Conservation (phyloP, 306 rosid species). For the Prunus campanulata region DNA sequence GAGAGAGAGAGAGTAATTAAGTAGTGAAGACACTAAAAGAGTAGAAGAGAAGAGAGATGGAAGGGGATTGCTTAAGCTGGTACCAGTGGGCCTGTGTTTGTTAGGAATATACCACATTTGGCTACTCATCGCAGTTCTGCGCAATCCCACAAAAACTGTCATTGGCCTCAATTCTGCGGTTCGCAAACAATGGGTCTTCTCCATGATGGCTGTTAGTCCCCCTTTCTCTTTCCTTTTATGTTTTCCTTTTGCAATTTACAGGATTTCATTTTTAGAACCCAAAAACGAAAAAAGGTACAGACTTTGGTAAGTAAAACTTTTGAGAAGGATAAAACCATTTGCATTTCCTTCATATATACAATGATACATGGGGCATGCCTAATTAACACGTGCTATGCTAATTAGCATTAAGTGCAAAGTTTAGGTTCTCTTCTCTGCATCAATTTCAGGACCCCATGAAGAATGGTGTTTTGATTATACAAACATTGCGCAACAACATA, state of each 20-base stretch:
- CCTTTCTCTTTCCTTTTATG: neutral
- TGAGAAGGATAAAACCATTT: neutral
- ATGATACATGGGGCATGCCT: no score
- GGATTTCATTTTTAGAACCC: neutral
- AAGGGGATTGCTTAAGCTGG: slow-evolving; percentile 35
- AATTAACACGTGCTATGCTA: neutral
- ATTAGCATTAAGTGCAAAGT: neutral
- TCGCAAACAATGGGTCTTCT: slow-evolving; percentile 73
- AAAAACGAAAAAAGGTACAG: no score
- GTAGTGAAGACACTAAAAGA: neutral
- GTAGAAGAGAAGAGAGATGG: neutral
- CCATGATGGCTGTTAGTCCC: slow-evolving; percentile 69
- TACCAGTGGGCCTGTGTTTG: slow-evolving; percentile 57
- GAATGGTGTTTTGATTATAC: slow-evolving; percentile 41
- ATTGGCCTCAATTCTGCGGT: slow-evolving; percentile 68
- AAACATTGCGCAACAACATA: slow-evolving; percentile 38
- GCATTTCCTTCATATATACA: neutral
- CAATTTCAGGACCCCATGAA: slow-evolving; percentile 40
- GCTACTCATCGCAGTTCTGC: slow-evolving; percentile 45
- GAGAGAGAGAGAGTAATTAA: no score
- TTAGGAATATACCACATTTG: slow-evolving; percentile 56
- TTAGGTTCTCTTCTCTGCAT: slow-evolving; percentile 11
- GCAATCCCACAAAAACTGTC: slow-evolving; percentile 61
- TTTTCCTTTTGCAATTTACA: neutral
- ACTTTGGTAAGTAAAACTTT: neutral